Conservation (phyloP, 176 grass and related monocot genomes). For the Eleusine indica region DNA sequence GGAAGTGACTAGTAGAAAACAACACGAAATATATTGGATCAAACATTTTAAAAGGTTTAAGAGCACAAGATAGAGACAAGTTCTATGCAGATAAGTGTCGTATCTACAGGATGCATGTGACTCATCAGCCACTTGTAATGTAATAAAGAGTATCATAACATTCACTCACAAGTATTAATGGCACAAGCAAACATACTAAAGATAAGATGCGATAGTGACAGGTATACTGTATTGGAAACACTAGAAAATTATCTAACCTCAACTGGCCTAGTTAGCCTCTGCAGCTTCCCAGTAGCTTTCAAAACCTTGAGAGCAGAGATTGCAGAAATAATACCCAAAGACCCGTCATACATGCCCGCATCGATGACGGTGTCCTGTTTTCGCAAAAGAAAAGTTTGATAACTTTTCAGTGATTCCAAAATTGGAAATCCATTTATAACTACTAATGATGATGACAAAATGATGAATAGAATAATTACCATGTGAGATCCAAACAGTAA, state of each 20-base stretch:
- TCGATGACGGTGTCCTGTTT: conserved; percentile 95
- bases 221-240: neutral
- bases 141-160: neutral
- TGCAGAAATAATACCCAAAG: conserved; percentile 73
- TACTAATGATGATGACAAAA: neutral
- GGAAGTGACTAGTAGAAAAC: conserved; percentile 15
- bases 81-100: conserved; percentile 32
- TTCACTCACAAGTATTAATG: neutral
- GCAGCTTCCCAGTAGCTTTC: conserved; percentile 62
- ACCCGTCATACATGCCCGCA: conserved; percentile 91
- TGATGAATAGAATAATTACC: conserved; percentile 29
- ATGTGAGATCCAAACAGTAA: conserved; percentile 90
- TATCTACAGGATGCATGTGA: conserved; percentile 15
- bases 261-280: conserved; percentile 70
- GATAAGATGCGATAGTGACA: neutral
- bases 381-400: neutral
- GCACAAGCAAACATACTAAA: conserved; percentile 21
- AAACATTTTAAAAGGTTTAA: conserved; percentile 28
- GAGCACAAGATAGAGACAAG: conserved; percentile 16
- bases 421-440: neutral
- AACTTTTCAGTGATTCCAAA: neutral
- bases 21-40: neutral
- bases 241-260: conserved; percentile 58
- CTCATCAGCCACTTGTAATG: conserved; percentile 5
- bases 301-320: conserved; percentile 95